Percentiles rank a stretch among this genome's conserved stretches.
Evolutionary conservation across 768 basidiomycete genomes (phyloP).

Genomic region (Mycena leptocephala): DNA sequence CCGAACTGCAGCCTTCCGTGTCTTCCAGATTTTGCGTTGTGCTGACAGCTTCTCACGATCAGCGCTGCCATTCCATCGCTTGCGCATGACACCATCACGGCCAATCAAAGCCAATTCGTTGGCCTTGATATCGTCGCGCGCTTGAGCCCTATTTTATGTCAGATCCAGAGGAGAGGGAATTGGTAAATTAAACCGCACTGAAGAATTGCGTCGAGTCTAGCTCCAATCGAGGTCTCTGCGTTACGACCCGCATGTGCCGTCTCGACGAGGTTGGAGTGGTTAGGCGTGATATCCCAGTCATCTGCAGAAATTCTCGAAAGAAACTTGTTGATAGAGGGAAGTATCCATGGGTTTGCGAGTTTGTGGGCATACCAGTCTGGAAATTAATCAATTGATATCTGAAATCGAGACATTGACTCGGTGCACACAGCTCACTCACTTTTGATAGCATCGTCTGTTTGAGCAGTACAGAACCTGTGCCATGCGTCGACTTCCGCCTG

Average conservation of each 20-base stretch:
- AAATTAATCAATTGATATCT: background rate
- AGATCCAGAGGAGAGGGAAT: too few relatives aligned
- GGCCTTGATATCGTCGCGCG: background rate
- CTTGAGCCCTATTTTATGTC: background rate
- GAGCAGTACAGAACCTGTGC: constrained; percentile 29
- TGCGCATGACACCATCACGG: background rate
- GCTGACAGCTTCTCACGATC: background rate
- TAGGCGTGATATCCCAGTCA: constrained; percentile 34
- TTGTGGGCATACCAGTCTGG: constrained; percentile 41
- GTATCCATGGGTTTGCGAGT: constrained; percentile 33
- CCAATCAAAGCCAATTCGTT: background rate
- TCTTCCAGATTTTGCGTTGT: background rate
- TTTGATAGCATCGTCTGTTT: background rate
- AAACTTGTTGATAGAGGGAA: constrained; percentile 35
- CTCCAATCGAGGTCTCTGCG: constrained; percentile 26
- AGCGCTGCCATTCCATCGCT: background rate
- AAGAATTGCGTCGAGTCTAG: constrained; percentile 26
- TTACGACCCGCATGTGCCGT: too few relatives aligned
- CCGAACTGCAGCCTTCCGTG: background rate
- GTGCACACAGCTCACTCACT: constrained; percentile 4
- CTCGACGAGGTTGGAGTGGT: constrained; percentile 39
- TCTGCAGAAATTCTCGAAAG: constrained; percentile 31
- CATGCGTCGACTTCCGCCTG: constrained; percentile 37
- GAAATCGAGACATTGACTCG: too few relatives aligned
- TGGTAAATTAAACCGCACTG: too few relatives aligned